Evolutionary conservation across 2,329 filamentous ascomycete genomes (phyloP), one percentile per base, ranked within the genome.

Genomic region (Sarocladiaceae sp.): DNA sequence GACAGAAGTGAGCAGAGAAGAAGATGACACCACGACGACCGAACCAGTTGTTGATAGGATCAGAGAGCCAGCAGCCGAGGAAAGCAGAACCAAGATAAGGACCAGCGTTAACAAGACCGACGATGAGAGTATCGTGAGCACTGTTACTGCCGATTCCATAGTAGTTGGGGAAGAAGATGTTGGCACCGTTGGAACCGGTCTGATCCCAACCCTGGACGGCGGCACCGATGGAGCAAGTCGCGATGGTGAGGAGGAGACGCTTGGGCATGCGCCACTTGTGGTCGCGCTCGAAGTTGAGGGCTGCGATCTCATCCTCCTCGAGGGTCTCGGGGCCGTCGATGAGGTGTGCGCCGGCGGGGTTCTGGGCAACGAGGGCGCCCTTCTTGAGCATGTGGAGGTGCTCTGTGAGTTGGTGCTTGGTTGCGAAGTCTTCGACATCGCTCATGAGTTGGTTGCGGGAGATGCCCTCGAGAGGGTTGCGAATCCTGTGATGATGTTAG

Each of bases 1-100:
- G 71, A 62, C 85, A 87, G 63, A 92, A 84, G 56, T 87, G 79
- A 47, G 86, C 88, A 7, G 88, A 83, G 53, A 89, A 70, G 66
- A 90, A 92, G 56, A 93, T 91, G 22, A 68, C 65, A 29, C 73
- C 73, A 5, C 75, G 70, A 15, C 75, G 73, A 13, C 74, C 75
- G 26, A 72, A 61, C 50, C 61, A 63, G 50, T 68, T 57, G 56
- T 73, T 78, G 52, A 87, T 75, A 15, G 83, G 83, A 55, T 88
- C 85, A 1, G 83, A 84, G 13, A 86, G 66, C 84, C 84, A 87
- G 63, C 82, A 55, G 31, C 53, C 53, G 46, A 55, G 52, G 50
- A 58, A 78, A 0, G 71, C 67, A 59, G 65, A 78, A 55, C 69
- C 71, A 52, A 79, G 66, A 59, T 77, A 75, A 48, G 78, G 71